Evolutionary conservation across 164 flowering plant genomes (phyloP).

Genomic region (Kalanchoe fedtschenkoi): DNA sequence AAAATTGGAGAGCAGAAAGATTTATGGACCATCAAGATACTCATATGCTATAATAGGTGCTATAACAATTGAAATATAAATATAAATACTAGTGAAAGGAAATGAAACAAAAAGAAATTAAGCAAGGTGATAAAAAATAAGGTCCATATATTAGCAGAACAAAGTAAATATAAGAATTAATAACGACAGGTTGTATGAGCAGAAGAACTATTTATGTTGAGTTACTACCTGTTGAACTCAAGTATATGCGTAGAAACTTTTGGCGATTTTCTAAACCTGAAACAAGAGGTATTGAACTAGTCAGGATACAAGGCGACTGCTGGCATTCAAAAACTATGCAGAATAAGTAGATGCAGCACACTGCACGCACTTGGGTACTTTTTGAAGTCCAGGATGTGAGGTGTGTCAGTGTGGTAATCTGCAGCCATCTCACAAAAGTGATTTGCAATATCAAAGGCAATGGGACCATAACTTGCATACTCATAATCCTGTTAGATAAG

Average conservation of each 20-base stretch:
- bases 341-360: not conserved
- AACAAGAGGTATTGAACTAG: not conserved
- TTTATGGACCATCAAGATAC: not conserved
- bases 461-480: slow-evolving; percentile 34
- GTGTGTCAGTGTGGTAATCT: slow-evolving; percentile 34
- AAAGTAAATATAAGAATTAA: not conserved
- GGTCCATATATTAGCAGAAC: not conserved
- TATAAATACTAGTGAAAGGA: not conserved
- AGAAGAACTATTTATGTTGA: not conserved
- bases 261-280: slow-evolving; percentile 29
- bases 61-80: not conserved
- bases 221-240: slow-evolving; percentile 21
- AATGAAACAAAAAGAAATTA: not conserved
- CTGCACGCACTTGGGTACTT: slow-evolving; percentile 28
- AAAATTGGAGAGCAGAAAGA: no score
- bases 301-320: not conserved
- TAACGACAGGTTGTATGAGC: not conserved
- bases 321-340: not conserved
- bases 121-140: no score
- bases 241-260: slow-evolving; percentile 21
- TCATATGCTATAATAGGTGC: not conserved
- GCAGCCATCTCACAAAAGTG: slow-evolving; percentile 46
- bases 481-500: slow-evolving; percentile 25
- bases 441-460: slow-evolving; percentile 36
- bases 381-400: slow-evolving; percentile 29